Base-by-base conservation (phyloP, 805 yeast genomes). In the Blastobotrys chiropterorum region DNA sequence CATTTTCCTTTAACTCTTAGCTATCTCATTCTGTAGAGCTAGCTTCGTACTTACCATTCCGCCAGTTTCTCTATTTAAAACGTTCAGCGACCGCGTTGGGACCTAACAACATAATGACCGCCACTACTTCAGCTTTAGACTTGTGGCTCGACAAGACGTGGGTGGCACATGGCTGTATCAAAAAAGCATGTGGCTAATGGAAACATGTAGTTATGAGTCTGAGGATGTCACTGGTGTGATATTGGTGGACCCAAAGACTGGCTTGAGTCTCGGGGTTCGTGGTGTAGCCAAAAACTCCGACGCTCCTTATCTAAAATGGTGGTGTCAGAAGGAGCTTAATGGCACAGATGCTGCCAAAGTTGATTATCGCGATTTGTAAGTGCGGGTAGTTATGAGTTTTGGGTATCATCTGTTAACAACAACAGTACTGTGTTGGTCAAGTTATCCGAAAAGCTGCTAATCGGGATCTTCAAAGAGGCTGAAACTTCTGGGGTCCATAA, bases 261-360 rank as follows among this genome's bases (percentile, higher is more conserved):
- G 63, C 2, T 51, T 59, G 16, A 56, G 60, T 48, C 46, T 59
- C 6, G 62, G 63, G 2, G 48, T 44, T 4, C 46, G 52, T 6
- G 62, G 62, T 2, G 49, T 43, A 3, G 62, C 62, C 4, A 11
- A 26, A 39, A 53, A 58, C 48, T 50, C 50, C 11, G 61, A 59
- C 46, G 59, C 58, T 3, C 56, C 60, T 11, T 51, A 38, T 44
- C 22, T 57, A 30, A 56, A 53, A 19, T 53, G 51, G 56, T 53
- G 38, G 26, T 47, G 34, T 22, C 34, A 46, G 38, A 7, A 21
- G 5, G 43, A 51, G 17, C 16, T 43, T 4, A 44, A 50, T 34
- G 38, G 22, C 8, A 45, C 14, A 3, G 44, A 52, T 22, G 46
- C 44, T 6, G 46, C 43, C 16, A 42, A 48, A 26, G 49, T 54